Evolutionary conservation across 2,329 filamentous ascomycete species (phyloP).

Genomic region (Fusarium ramigenum): DNA sequence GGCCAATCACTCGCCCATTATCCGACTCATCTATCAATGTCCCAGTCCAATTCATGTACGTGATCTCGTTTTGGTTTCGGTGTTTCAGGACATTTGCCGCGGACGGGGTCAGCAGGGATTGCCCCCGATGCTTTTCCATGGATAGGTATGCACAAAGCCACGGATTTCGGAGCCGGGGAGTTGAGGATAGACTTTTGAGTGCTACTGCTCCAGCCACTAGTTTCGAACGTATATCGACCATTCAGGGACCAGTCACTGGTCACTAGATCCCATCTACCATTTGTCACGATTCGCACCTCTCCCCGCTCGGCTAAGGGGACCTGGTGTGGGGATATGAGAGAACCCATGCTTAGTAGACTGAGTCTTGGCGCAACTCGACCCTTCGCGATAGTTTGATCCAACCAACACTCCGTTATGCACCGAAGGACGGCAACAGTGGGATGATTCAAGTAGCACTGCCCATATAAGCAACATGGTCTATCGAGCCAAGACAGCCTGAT

Average conservation of each 20-base stretch:
- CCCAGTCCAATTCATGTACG: slow-evolving; percentile 9
- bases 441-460: not conserved
- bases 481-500: not conserved
- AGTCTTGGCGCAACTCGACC: slow-evolving; percentile 17
- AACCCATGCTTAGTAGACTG: slow-evolving; percentile 7
- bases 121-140: not conserved
- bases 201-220: slow-evolving; percentile 19
- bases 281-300: not conserved
- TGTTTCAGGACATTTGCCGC: slow-evolving; percentile 6
- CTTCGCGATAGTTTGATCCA: slow-evolving; percentile 7
- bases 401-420: not conserved
- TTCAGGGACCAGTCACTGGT: slow-evolving; percentile 12
- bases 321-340: slow-evolving; percentile 17
- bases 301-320: slow-evolving; percentile 6
- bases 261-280: slow-evolving; percentile 26
- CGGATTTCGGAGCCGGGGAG: not conserved
- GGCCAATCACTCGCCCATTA: slow-evolving; percentile 9
- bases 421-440: not conserved
- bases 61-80: slow-evolving; percentile 15
- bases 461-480: not conserved
- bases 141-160: not conserved
- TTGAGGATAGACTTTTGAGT: slow-evolving; percentile 4
- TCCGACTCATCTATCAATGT: slow-evolving; percentile 10
- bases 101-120: not conserved
- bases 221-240: slow-evolving; percentile 17